Percentiles rank a stretch among this genome's conserved stretches.
Evolutionary conservation across 2,329 filamentous ascomycete species (phyloP).

Genomic region (Trichophyton verrucosum): DNA sequence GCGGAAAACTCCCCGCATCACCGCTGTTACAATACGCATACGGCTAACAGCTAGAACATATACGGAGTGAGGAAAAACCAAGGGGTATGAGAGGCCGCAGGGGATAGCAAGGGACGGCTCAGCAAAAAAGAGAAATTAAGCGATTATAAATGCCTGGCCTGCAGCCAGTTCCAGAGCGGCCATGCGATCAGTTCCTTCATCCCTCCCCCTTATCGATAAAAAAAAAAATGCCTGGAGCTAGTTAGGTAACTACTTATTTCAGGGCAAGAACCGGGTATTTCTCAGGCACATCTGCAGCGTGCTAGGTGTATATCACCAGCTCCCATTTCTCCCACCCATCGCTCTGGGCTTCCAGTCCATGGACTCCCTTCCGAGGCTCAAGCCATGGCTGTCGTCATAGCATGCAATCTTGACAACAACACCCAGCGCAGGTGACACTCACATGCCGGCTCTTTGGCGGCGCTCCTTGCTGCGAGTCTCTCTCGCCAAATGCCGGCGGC

Average conservation of each 20-base stretch:
- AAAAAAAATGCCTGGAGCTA: neutral
- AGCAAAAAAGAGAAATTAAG: neutral
- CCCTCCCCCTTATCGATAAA: neutral
- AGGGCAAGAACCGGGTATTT: slow-evolving; percentile 3
- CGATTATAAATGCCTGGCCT: neutral
- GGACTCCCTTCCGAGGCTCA: neutral
- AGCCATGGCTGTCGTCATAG: neutral
- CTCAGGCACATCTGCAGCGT: neutral
- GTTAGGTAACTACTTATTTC: neutral
- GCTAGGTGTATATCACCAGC: neutral
- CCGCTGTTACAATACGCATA: neutral
- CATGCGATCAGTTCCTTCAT: neutral
- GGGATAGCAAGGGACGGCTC: neutral
- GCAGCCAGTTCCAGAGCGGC: slow-evolving; percentile 3
- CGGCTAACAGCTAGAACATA: neutral
- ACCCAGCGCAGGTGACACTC: neutral
- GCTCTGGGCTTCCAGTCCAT: neutral
- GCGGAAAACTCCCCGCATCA: slow-evolving; percentile 2
- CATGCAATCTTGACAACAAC: neutral
- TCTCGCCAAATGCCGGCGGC: neutral
- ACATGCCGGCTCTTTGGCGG: neutral
- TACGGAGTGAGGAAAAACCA: neutral
- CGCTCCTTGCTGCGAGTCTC: neutral
- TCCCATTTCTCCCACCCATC: neutral
- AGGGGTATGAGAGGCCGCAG: neutral